Percentiles rank a stretch among this genome's conserved stretches.
These are phyloP conservation scores for Phaeophleospora eucalypticola DNA, from an alignment of 2,329 filamentous ascomycete species.

Conservation along the genomic window DNA sequence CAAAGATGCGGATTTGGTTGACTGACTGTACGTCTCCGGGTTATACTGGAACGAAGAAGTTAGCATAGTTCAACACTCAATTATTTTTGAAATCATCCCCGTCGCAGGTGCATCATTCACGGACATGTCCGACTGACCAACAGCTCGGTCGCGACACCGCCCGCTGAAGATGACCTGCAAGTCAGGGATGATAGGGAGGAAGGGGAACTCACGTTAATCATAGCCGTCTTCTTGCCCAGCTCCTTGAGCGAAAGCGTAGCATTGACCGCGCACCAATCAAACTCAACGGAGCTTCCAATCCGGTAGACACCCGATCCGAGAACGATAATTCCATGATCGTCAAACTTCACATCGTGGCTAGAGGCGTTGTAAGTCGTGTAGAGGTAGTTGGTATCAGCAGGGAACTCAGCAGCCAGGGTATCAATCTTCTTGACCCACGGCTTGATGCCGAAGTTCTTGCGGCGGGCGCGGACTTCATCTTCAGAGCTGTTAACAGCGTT, in stretches of 20 bases:
- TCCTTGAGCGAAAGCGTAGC: slow-evolving; percentile 76
- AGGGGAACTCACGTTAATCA: slow-evolving; percentile 76
- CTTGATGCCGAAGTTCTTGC: slow-evolving; percentile 80
- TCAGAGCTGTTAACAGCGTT: slow-evolving; percentile 79
- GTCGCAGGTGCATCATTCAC: no score
- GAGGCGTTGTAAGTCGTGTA: slow-evolving; percentile 98
- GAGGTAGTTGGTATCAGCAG: slow-evolving; percentile 88
- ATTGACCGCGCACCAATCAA: slow-evolving; percentile 97
- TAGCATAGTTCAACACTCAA: slow-evolving; percentile 10
- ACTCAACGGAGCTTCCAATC: slow-evolving; percentile 96
- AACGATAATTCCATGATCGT: slow-evolving; percentile 85
- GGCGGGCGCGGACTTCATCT: slow-evolving; percentile 79
- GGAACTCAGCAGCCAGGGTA: slow-evolving; percentile 94
- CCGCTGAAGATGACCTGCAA: no score
- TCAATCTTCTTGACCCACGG: slow-evolving; percentile 99
- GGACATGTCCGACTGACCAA: no score
- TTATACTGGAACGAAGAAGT: slow-evolving; percentile 52
- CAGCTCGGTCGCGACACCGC: no score
- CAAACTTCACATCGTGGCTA: slow-evolving; percentile 87
- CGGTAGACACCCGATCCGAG: slow-evolving; percentile 95
- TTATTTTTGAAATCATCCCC: no score
- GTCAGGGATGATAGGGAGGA: no score
- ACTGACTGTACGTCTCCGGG: slow-evolving; percentile 59
- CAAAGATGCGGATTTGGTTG: background rate
- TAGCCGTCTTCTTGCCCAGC: slow-evolving; percentile 94